Evolutionary conservation across 2,329 filamentous ascomycete species (phyloP).

Genomic region (Sporothrix pallida): DNA sequence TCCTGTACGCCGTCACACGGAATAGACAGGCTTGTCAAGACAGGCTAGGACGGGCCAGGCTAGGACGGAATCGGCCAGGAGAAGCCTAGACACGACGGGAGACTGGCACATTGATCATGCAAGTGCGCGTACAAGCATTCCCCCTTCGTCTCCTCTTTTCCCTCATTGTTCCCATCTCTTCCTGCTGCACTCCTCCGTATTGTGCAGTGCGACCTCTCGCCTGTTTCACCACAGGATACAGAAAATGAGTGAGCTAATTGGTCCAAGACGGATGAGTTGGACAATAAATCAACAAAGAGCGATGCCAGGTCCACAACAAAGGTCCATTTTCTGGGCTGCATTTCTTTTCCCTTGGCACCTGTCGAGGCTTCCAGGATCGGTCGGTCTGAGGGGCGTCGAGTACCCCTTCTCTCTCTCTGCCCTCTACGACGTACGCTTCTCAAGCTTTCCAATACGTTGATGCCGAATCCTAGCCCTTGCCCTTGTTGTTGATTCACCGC

Average conservation of each 20-base stretch:
- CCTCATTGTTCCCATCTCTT: not conserved
- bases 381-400: not conserved
- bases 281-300: constrained; percentile 5
- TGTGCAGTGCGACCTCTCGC: constrained; percentile 15
- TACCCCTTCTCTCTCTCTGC: too few species aligned
- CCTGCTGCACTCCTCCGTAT: not conserved
- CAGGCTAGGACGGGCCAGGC: not conserved
- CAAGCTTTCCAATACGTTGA: too few species aligned
- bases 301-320: not conserved
- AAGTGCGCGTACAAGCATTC: not conserved
- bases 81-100: too few species aligned
- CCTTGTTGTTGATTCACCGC: constrained; percentile 18
- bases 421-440: too few species aligned
- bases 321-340: constrained; percentile 5
- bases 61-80: too few species aligned
- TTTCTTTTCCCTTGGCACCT: not conserved
- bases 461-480: not conserved
- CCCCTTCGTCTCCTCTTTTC: not conserved
- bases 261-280: not conserved
- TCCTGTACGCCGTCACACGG: constrained; percentile 8
- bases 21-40: constrained; percentile 26
- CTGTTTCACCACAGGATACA: constrained; percentile 21
- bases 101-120: constrained; percentile 1
- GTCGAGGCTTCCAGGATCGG: not conserved
- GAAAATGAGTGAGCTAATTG: not conserved